Conservation (phyloP, 2,329 filamentous ascomycete genomes). For the Pseudocercospora musae region DNA sequence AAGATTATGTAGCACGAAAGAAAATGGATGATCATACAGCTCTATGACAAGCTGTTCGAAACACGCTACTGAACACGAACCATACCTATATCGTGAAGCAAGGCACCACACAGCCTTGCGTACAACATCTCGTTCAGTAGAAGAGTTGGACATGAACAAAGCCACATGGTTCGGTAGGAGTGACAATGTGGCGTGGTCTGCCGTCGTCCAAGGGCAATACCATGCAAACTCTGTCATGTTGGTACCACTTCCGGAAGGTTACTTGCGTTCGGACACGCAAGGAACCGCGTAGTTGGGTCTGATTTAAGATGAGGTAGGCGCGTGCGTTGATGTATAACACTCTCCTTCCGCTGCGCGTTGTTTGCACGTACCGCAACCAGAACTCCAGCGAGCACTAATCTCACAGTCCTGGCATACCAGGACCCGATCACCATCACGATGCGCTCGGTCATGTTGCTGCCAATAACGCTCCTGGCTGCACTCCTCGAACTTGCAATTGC, state of each 20-base stretch:
- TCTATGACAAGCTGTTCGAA: neutral
- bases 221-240: neutral
- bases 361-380: neutral
- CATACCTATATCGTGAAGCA: neutral
- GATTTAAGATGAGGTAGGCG: slow-evolving; percentile 2
- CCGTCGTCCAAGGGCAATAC: neutral
- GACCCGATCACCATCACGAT: neutral
- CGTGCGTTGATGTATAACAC: neutral
- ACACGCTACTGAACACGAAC: neutral
- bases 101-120: slow-evolving; percentile 6
- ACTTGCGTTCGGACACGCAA: neutral
- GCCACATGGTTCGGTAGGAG: neutral
- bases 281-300: slow-evolving; percentile 1
- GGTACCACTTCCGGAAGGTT: neutral
- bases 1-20: neutral
- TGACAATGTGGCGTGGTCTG: slow-evolving; percentile 1
- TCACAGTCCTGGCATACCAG: neutral
- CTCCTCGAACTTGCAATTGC: slow-evolving; percentile 9
- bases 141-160: neutral
- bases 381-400: neutral
- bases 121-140: neutral
- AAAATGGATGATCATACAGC: neutral
- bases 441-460: slow-evolving; percentile 1
- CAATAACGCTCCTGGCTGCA: slow-evolving; percentile 4
- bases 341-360: neutral